Percentiles rank a stretch among this genome's conserved stretches.
These are phyloP conservation scores for Wickerhamiella shivajii DNA, from an alignment of 805 yeast species.

Conservation along the genomic window DNA sequence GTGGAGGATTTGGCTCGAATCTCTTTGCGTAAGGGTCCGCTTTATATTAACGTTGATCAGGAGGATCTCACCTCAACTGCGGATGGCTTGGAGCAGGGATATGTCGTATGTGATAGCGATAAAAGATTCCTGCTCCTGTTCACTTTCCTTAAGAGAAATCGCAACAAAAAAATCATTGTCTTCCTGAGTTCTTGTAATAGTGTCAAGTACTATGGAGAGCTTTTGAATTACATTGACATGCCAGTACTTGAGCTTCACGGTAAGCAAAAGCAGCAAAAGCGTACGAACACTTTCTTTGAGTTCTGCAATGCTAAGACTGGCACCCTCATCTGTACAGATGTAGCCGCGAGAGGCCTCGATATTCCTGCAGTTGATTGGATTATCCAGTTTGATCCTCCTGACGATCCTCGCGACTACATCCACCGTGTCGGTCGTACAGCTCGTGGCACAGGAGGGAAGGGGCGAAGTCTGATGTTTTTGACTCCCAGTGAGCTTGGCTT, in stretches of 20 bases:
- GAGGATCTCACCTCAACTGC: constrained; percentile 79
- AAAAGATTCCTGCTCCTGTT: constrained; percentile 80
- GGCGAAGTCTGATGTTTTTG: constrained; percentile 88
- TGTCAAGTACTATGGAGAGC: constrained; percentile 90
- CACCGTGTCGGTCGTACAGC: constrained; percentile 99
- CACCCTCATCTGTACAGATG: constrained; percentile 88
- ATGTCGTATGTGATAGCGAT: constrained; percentile 94
- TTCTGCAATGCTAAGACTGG: constrained; percentile 96
- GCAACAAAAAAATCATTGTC: constrained; percentile 77
- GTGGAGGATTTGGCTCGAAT: constrained; percentile 97
- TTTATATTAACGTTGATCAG: constrained; percentile 83
- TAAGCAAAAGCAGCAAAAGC: constrained; percentile 95
- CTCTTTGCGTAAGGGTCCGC: constrained; percentile 84
- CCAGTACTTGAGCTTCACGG: constrained; percentile 97
- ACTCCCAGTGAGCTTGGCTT: constrained; percentile 92
- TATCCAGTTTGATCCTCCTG: constrained; percentile 97
- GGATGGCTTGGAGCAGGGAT: constrained; percentile 95
- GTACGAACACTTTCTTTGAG: constrained; percentile 96
- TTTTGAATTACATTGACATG: constrained; percentile 86
- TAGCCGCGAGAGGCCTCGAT: constrained; percentile 98
- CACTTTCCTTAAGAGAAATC: constrained; percentile 85
- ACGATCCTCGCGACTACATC: constrained; percentile 97
- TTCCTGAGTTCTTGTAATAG: constrained; percentile 93
- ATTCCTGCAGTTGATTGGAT: constrained; percentile 99
- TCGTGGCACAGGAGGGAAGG: constrained; percentile 70